A percentile compares a stretch with the other conserved stretches of the same genome.
phyloP scores from a whole-genome alignment of 345 rosid genomes.

The Acer saccharum region DNA sequence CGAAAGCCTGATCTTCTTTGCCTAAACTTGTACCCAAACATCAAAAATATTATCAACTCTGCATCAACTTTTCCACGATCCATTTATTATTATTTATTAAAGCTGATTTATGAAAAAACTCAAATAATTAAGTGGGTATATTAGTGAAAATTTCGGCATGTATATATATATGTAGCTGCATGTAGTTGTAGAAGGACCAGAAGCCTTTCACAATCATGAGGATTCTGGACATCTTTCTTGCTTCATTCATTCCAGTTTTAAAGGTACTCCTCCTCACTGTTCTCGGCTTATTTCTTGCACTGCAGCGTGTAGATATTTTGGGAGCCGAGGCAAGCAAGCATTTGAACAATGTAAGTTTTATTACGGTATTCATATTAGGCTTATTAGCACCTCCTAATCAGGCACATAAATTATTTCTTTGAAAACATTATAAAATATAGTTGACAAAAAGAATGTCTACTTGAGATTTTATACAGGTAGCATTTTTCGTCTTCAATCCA shows the following conservation, averaged over 20 bases:
- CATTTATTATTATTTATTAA: no score
- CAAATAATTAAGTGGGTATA: no score
- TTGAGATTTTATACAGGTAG: conserved; percentile 4
- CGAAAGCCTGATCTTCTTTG: no score
- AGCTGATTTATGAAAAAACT: no score
- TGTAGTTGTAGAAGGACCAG: no score
- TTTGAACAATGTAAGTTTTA: conserved; percentile 26
- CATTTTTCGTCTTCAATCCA: conserved; percentile 14
- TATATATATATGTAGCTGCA: no score
- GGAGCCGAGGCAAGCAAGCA: conserved; percentile 29
- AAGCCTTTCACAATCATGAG: conserved; percentile 5
- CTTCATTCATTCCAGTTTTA: conserved; percentile 31
- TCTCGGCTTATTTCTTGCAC: conserved; percentile 27
- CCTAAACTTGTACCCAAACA: background rate
- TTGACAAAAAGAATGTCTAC: background rate
- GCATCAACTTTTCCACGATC: no score
- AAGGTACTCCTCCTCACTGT: conserved; percentile 33
- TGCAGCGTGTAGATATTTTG: conserved; percentile 25
- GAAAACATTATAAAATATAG: background rate
- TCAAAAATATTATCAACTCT: no score
- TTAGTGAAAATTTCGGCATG: no score
- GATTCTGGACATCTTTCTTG: conserved; percentile 21
- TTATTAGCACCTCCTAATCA: background rate
- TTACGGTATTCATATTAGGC: background rate
- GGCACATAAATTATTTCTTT: no score